phyloP scores from a whole-genome alignment of 192 early-diverging fungal genomes.

The Chytriomyces hyalinus region DNA sequence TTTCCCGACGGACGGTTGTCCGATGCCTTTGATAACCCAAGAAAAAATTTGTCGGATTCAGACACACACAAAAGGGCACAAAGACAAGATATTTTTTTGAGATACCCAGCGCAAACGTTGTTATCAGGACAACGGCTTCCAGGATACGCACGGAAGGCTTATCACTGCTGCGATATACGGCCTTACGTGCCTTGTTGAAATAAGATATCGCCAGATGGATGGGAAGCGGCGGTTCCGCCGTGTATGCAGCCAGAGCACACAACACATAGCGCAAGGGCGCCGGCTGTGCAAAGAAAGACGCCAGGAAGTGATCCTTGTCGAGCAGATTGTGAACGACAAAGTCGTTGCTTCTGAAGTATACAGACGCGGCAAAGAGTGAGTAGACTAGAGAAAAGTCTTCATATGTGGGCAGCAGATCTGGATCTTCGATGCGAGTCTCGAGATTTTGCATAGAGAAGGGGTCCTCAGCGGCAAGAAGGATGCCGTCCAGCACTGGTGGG shows the following conservation, averaged over 20 bases:
- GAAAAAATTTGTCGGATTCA: too few relatives aligned
- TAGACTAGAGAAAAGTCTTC: not conserved
- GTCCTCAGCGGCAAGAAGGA: not conserved
- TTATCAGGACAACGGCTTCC: not conserved
- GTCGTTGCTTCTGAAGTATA: not conserved
- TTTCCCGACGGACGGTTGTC: not conserved
- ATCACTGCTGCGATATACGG: not conserved
- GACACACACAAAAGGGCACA: too few relatives aligned
- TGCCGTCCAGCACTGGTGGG: not conserved
- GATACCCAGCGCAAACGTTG: not conserved
- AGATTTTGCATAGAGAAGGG: not conserved
- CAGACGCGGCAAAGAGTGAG: not conserved
- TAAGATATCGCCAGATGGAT: not conserved
- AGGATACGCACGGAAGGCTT: not conserved
- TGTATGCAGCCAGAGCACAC: slow-evolving; percentile 1
- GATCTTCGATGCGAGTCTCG: not conserved
- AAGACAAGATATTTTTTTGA: too few relatives aligned
- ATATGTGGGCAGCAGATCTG: not conserved
- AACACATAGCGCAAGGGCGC: not conserved
- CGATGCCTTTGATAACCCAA: not conserved
- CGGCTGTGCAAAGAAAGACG: not conserved
- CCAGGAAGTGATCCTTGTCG: not conserved
- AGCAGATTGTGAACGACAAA: not conserved
- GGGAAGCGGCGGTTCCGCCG: slow-evolving; percentile 11
- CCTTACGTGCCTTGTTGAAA: not conserved